Percentiles rank a stretch among this genome's conserved stretches.
phyloP scores from a whole-genome alignment of 1,284 basidiomycete species.

The Sphagnurus paluster region DNA sequence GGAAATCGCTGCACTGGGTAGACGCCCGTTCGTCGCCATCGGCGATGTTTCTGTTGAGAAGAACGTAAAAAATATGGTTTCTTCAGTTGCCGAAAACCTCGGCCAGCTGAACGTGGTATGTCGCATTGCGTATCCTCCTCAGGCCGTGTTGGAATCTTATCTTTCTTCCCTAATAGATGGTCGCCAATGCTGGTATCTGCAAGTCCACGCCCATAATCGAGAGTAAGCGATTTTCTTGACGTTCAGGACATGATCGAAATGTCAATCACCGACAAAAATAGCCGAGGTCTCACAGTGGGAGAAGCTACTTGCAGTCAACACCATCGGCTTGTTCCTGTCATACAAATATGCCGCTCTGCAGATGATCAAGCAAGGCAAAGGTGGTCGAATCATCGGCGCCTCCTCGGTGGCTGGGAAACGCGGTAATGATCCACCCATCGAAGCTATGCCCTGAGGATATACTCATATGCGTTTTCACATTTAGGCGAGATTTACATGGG shows the following conservation, averaged over 20 bases:
- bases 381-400: slow-evolving; percentile 30
- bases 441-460: too few relatives aligned
- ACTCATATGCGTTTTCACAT: too few relatives aligned
- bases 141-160: too few relatives aligned
- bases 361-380: slow-evolving; percentile 28
- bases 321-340: slow-evolving; percentile 25
- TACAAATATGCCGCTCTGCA: slow-evolving; percentile 28
- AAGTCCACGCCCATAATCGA: slow-evolving; percentile 16
- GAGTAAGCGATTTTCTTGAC: slow-evolving; percentile 14
- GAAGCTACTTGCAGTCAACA: slow-evolving; percentile 21
- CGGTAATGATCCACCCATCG: too few relatives aligned
- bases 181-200: slow-evolving; percentile 25
- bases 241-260: not conserved
- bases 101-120: slow-evolving; percentile 26
- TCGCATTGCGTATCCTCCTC: too few relatives aligned
- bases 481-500: slow-evolving; percentile 16
- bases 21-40: slow-evolving; percentile 6
- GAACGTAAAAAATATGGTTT: slow-evolving; percentile 14
- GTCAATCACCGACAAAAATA: too few relatives aligned
- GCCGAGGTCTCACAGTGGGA: slow-evolving; percentile 24
- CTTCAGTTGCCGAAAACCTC: slow-evolving; percentile 20
- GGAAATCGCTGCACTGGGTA: slow-evolving; percentile 13
- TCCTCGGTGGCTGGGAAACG: slow-evolving; percentile 24
- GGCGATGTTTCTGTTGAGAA: slow-evolving; percentile 15
- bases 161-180: slow-evolving; percentile 24